Evolutionary conservation across 495 filamentous ascomycete species (phyloP).

Genomic region (Tuber brumale): DNA sequence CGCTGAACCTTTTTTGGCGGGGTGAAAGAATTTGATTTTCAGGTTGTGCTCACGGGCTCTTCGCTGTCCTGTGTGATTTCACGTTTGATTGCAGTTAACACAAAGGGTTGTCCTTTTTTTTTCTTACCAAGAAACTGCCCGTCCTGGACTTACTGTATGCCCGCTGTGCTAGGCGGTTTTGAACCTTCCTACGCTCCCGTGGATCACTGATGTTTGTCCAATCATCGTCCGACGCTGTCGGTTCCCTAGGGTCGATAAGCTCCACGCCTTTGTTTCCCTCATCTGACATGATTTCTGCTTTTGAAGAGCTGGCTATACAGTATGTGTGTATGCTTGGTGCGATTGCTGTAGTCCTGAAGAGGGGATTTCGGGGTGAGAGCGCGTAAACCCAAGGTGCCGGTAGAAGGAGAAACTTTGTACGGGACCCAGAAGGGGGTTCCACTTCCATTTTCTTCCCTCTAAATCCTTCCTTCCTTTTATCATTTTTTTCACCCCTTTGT

Average conservation of each 20-base stretch:
- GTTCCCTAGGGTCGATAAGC: background rate
- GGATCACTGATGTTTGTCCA: conserved; percentile 19
- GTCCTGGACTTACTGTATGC: conserved; percentile 34
- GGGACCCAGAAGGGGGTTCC: background rate
- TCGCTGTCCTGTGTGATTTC: conserved; percentile 19
- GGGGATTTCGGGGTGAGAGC: background rate
- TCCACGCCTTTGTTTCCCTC: conserved; percentile 4
- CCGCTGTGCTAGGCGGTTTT: conserved; percentile 38
- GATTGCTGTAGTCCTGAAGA: background rate
- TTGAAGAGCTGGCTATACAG: background rate
- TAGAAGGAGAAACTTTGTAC: background rate
- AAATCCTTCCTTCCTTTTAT: background rate
- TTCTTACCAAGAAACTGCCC: background rate
- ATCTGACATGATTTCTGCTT: background rate
- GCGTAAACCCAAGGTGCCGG: background rate
- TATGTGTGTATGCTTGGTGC: background rate
- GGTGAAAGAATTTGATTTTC: conserved; percentile 26
- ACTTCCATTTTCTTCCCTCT: background rate
- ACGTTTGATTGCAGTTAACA: background rate
- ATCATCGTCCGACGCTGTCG: conserved; percentile 5
- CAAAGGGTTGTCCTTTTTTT: background rate
- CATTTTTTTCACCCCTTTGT: background rate
- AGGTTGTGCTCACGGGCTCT: conserved; percentile 20
- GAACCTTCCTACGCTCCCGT: conserved; percentile 35
- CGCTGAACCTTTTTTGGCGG: conserved; percentile 2